A percentile compares a stretch with the other conserved stretches of the same genome.
These are phyloP conservation scores for Quaeritorhiza haematococci DNA, from an alignment of 371 early-diverging fungal genomes.

Conservation along the genomic window DNA sequence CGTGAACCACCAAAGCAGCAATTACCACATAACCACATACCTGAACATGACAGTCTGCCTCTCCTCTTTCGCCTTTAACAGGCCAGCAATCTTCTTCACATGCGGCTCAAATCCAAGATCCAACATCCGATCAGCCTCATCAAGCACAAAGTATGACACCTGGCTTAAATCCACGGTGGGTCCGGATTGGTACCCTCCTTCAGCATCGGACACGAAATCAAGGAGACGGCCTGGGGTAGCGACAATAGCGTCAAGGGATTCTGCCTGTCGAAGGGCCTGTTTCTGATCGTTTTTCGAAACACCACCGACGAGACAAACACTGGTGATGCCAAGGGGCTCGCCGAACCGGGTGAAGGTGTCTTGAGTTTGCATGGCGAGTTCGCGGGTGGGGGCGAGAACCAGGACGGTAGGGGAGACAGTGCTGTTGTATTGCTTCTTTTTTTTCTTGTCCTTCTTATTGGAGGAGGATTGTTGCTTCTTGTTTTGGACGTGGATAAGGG, in stretches of 20 bases:
- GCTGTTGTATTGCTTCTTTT: conserved; percentile 3
- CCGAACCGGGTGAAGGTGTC: conserved; percentile 43
- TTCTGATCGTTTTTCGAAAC: conserved; percentile 66
- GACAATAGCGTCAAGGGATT: conserved; percentile 84
- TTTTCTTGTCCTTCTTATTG: conserved; percentile 1
- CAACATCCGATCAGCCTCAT: conserved; percentile 97
- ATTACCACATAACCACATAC: conserved; percentile 55
- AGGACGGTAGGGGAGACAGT: conserved; percentile 59
- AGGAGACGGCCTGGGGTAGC: conserved; percentile 97
- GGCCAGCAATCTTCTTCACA: conserved; percentile 80
- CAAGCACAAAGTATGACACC: conserved; percentile 88
- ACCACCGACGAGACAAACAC: conserved; percentile 36
- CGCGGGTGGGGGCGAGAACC: conserved; percentile 92
- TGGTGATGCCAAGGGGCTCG: background rate
- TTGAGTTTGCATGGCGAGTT: conserved; percentile 90
- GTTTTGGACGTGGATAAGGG: conserved; percentile 44
- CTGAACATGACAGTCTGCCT: conserved; percentile 90
- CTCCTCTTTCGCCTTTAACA: conserved; percentile 44
- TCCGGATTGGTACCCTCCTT: conserved; percentile 50
- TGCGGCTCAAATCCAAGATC: conserved; percentile 67
- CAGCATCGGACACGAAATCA: conserved; percentile 89
- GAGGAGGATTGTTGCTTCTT: background rate
- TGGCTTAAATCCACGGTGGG: conserved; percentile 56
- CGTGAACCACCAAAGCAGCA: conserved; percentile 36
- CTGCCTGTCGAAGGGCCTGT: conserved; percentile 52